Evolutionary conservation across 2,329 filamentous ascomycete genomes (phyloP).

Genomic region (Fusarium brevicatenulatum): DNA sequence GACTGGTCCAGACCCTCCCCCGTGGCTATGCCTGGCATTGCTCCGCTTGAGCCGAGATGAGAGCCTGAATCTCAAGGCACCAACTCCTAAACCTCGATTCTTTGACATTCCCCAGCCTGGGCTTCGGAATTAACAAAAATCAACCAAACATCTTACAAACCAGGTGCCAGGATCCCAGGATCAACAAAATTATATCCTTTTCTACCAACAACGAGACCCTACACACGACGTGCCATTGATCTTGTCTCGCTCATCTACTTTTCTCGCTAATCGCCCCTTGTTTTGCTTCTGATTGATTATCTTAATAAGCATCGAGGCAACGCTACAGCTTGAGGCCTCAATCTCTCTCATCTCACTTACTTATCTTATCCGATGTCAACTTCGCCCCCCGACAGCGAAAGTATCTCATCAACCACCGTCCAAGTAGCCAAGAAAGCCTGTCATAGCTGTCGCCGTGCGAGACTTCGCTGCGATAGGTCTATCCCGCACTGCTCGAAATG

Average conservation of each 20-base stretch:
- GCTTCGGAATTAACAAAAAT: constrained; percentile 15
- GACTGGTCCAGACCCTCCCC: background rate
- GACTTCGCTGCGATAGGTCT: constrained; percentile 63
- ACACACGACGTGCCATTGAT: background rate
- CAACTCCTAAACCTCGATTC: constrained; percentile 1
- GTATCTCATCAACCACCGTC: constrained; percentile 13
- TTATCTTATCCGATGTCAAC: constrained; percentile 32
- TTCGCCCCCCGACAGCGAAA: constrained; percentile 33
- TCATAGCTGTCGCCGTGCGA: constrained; percentile 63
- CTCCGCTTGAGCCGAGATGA: constrained; percentile 18
- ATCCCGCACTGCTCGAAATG: constrained; percentile 63
- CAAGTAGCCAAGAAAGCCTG: constrained; percentile 50
- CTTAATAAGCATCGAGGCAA: constrained; percentile 33
- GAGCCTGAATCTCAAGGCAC: constrained; percentile 15
- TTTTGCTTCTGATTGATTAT: constrained; percentile 3
- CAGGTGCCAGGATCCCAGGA: constrained; percentile 22
- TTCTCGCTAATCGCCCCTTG: background rate
- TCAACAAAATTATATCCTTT: constrained; percentile 29
- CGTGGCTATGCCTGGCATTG: background rate
- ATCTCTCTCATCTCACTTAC: constrained; percentile 1
- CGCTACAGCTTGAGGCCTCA: constrained; percentile 5
- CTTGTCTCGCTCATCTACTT: background rate
- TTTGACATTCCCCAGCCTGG: constrained; percentile 20
- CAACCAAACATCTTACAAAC: constrained; percentile 37
- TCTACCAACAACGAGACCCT: background rate